Evolutionary conservation across 2,329 filamentous ascomycete species (phyloP).

Genomic region (Fusarium secorum): DNA sequence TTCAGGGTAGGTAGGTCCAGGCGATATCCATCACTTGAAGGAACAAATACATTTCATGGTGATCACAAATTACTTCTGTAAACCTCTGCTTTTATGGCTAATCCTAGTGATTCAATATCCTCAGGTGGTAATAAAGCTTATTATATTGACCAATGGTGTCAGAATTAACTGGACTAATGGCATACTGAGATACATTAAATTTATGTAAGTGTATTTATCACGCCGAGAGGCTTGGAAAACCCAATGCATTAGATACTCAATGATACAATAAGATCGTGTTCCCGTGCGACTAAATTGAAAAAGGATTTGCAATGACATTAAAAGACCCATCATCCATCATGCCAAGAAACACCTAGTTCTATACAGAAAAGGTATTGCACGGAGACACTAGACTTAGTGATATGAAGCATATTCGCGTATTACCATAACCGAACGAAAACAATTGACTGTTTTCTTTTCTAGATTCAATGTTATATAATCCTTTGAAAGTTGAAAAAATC

Average conservation of each 20-base stretch:
- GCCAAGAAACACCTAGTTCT: neutral
- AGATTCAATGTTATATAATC: too few relatives aligned
- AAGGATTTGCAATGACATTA: neutral
- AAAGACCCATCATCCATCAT: neutral
- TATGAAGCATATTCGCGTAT: neutral
- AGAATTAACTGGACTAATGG: neutral
- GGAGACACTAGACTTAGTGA: too few relatives aligned
- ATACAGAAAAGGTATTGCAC: neutral
- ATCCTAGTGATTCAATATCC: too few relatives aligned
- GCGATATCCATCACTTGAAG: neutral
- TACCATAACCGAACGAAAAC: neutral
- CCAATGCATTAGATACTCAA: too few relatives aligned
- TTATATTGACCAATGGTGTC: rapidly evolving
- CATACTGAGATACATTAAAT: neutral
- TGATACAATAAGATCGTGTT: neutral
- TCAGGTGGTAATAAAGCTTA: too few relatives aligned
- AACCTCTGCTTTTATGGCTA: neutral
- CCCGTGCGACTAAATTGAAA: neutral
- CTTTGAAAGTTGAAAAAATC: too few relatives aligned
- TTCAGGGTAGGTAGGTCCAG: slow-evolving; percentile 19
- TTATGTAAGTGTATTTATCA: neutral
- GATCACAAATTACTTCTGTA: neutral
- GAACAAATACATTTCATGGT: neutral
- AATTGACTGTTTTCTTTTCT: neutral
- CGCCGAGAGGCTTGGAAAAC: too few relatives aligned